Evolutionary conservation across 2,329 filamentous ascomycete genomes (phyloP).

Genomic region (Aureobasidium sp.): DNA sequence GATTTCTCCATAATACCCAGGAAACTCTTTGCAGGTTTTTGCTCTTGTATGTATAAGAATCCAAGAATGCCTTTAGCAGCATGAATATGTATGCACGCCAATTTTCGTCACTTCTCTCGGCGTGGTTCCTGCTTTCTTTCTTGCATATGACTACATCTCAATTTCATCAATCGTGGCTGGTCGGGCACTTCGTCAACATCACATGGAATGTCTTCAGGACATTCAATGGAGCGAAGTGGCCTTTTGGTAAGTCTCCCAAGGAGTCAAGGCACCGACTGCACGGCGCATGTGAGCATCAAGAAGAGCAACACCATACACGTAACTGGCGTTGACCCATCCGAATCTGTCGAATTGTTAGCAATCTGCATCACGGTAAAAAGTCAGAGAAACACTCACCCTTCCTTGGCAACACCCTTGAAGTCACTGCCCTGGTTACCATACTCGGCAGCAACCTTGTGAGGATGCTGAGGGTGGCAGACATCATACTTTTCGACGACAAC

Average conservation of each 20-base stretch:
- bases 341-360: constrained; percentile 53
- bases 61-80: not conserved
- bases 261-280: constrained; percentile 79
- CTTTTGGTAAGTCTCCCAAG: constrained; percentile 74
- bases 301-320: constrained; percentile 85
- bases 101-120: not conserved
- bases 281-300: constrained; percentile 83
- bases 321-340: constrained; percentile 98
- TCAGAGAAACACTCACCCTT: constrained; percentile 63
- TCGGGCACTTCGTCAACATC: not conserved
- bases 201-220: not conserved
- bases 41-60: not conserved
- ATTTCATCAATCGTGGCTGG: constrained; percentile 11
- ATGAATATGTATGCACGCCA: not conserved
- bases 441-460: constrained; percentile 90
- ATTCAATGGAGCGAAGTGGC: constrained; percentile 28
- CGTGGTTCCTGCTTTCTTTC: not conserved
- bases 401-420: constrained; percentile 90
- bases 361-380: not conserved
- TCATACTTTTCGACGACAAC: constrained; percentile 99
- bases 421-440: constrained; percentile 95
- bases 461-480: constrained; percentile 81
- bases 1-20: not conserved
- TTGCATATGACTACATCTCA: constrained; percentile 5
- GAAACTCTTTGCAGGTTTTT: not conserved